Evolutionary conservation across 345 rosid genomes (phyloP).

Genomic region (Ailanthus altissimus): DNA sequence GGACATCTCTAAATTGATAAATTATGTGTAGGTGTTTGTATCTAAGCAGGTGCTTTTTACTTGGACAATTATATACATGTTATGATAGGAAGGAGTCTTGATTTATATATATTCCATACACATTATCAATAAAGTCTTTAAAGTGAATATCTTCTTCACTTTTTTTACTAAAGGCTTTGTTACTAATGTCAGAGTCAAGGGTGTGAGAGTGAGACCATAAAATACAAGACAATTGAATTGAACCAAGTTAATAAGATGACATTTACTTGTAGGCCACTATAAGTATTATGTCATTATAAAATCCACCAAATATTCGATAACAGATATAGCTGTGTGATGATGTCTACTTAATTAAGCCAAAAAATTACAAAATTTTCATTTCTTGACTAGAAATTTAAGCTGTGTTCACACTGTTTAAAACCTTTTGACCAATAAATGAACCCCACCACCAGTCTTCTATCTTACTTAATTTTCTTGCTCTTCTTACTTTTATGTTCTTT

Average conservation of each 20-base stretch:
- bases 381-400: neutral
- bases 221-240: too few relatives aligned
- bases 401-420: neutral
- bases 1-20: too few relatives aligned
- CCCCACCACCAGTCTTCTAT: neutral
- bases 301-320: neutral
- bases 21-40: neutral
- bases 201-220: neutral
- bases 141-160: too few relatives aligned
- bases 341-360: neutral
- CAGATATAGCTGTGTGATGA: neutral
- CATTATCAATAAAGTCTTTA: neutral
- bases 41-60: neutral
- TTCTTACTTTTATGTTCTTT: neutral
- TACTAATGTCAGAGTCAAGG: too few relatives aligned
- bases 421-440: constrained; percentile 5
- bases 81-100: too few relatives aligned
- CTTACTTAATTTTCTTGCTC: neutral
- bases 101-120: neutral
- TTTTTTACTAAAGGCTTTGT: constrained; percentile 2
- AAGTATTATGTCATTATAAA: neutral
- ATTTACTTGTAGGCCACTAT: neutral
- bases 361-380: too few relatives aligned
- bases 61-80: neutral
- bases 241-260: neutral